Conservation (phyloP, 108 stramenopile genomes). For the Discostella stelligeroides region DNA sequence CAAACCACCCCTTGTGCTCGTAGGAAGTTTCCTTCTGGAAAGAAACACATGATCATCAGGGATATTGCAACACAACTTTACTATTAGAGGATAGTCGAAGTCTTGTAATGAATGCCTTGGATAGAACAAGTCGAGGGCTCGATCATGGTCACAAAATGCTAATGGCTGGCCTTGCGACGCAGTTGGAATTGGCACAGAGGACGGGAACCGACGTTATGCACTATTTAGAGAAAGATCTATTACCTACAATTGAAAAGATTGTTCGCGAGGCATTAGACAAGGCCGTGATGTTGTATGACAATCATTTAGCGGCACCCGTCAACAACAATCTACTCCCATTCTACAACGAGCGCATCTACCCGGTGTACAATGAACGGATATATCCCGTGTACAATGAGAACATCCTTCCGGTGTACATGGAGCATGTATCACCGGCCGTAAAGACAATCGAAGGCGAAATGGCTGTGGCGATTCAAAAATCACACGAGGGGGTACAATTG, state of each 20-base stretch:
- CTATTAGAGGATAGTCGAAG: conserved; percentile 36
- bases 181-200: conserved; percentile 9
- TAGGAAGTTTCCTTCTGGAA: conserved; percentile 46
- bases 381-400: conserved; percentile 44
- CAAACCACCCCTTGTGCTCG: not conserved
- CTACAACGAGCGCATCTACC: conserved; percentile 9
- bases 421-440: conserved; percentile 34
- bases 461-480: conserved; percentile 21
- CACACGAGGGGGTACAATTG: conserved; percentile 25
- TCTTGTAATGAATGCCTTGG: conserved; percentile 21
- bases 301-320: conserved; percentile 23
- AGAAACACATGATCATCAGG: conserved; percentile 35
- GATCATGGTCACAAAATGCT: conserved; percentile 18
- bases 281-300: conserved; percentile 30
- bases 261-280: conserved; percentile 14
- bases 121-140: conserved; percentile 20
- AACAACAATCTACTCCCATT: conserved; percentile 26
- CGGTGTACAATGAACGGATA: conserved; percentile 41
- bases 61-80: conserved; percentile 47
- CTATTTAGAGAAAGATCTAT: conserved; percentile 16
- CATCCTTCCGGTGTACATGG: conserved; percentile 18
- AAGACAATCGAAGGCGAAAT: conserved; percentile 31
- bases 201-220: conserved; percentile 12
- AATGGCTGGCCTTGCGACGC: conserved; percentile 12
- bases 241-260: conserved; percentile 15